phyloP scores from a whole-genome alignment of 768 basidiomycete species.

The Dacryopinax primogenitus region DNA sequence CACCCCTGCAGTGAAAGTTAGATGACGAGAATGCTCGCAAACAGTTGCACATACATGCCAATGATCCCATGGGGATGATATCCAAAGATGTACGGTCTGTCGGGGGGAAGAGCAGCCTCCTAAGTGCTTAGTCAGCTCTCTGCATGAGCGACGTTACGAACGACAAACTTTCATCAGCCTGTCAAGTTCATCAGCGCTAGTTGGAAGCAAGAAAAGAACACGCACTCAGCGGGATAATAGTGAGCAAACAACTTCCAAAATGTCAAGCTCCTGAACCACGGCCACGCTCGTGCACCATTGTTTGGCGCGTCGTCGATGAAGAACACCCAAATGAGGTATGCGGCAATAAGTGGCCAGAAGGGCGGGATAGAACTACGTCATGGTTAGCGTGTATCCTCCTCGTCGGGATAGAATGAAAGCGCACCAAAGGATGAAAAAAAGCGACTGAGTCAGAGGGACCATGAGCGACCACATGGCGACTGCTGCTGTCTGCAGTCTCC shows the following conservation, averaged over 20 bases:
- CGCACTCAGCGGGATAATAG: slow-evolving; percentile 81
- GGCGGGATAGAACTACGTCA: slow-evolving; percentile 64
- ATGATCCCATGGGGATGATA: slow-evolving; percentile 99
- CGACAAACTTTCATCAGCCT: slow-evolving; percentile 34
- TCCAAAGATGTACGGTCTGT: slow-evolving; percentile 90
- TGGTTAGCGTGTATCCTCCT: neutral
- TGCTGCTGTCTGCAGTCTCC: slow-evolving; percentile 75
- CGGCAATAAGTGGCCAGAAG: slow-evolving; percentile 69
- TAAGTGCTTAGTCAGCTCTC: slow-evolving; percentile 23
- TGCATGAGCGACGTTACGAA: neutral
- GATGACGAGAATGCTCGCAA: neutral
- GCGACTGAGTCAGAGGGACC: slow-evolving; percentile 49
- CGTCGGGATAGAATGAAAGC: neutral
- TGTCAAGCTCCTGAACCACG: slow-evolving; percentile 54
- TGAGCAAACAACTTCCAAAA: slow-evolving; percentile 89
- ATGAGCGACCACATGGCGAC: slow-evolving; percentile 82
- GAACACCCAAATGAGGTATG: slow-evolving; percentile 67
- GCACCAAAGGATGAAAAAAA: slow-evolving; percentile 75
- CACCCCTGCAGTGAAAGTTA: slow-evolving; percentile 47
- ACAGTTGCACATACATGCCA: slow-evolving; percentile 58
- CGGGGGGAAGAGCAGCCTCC: slow-evolving; percentile 84
- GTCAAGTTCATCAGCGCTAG: neutral
- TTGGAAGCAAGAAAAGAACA: slow-evolving; percentile 19
- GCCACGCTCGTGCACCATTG: slow-evolving; percentile 52
- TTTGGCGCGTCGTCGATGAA: slow-evolving; percentile 69